Base-by-base conservation (phyloP, 345 rosid genomes). In the Citrus inodora region DNA sequence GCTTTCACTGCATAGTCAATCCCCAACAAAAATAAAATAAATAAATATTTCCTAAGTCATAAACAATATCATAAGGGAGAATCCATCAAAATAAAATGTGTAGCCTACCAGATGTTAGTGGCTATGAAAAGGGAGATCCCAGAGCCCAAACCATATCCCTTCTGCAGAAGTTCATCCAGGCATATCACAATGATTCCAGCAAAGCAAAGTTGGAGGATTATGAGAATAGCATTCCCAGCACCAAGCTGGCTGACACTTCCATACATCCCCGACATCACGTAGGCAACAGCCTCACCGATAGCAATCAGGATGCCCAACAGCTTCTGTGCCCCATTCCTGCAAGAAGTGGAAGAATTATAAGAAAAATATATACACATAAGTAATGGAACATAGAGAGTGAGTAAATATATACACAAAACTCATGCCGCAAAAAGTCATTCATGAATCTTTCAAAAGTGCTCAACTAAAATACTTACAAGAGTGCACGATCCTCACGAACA, bases 71-170 rank as follows among this genome's bases (percentile, higher is more conserved):
- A 68, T 30, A 56, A 58, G 6, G 37, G 11, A 40, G 40, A 55
- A n/a, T 24, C 11, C 37, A 69, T 63, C 7, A 16, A 40, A 67
- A 25, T 19, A 3, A 48, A 81, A 63, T 25, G 24, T 61, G n/a
- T 35, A 69, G 73, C 82, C 35, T 79, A 91, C 93, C 94, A 89
- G 79, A 91, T 91, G 81, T 89, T 89, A 79, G 94, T 89, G 32
- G 94, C 92, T 16, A 88, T 87, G 83, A 91, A 89, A 77, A 91
- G 92, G 25, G 94, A 89, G 73, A 89, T 91, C 71, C 92, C 93
- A 65, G 94, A 89, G 38, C 92, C 91, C 64, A 89, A 80, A 70
- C 92, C 92, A 82, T 89, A 87, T 37, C 91, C 92, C 80, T 89
- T 89, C 70, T 87, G 91, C 64, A 89, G 92, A 83, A 89, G 92